Evolutionary conservation across 768 basidiomycete genomes (phyloP), one percentile per base, ranked within the genome.

Genomic region (Xerocomellus amylosporus): DNA sequence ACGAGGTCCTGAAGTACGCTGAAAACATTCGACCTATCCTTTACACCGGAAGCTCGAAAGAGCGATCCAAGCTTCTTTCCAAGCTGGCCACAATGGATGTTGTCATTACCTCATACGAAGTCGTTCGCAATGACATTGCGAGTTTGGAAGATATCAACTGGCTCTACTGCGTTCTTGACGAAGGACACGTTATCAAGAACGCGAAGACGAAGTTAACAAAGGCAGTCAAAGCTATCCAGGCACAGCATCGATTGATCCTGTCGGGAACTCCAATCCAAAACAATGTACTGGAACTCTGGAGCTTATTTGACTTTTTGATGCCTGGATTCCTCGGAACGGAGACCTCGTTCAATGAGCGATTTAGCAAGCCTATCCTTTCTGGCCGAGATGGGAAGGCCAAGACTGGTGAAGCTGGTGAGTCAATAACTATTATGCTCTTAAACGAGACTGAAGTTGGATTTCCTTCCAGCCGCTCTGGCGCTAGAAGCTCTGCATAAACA

Each of bases 221-320:
- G 69, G 94, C 97, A 1, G 91, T 98, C 64, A 99, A 99, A 71
- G 82, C 78, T 54, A 81, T 98, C 42, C 83, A 82, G 51, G 92
- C 96, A 1, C 87, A 94, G 54, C 97, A 99, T 73, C 87, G 97
- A 22, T 78, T 99, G 20, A 90, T 99, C 65, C 77, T 99, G 3
- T 97, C 94, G 0, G 97, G 97, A 36, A 99, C 97, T 7, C 97
- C 97, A 0, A 98, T 99, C 54, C 97, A 99, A 74, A 99, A 99
- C 70, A 98, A 99, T 67, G 94, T 99, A 2, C 77, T 99, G 46
- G 97, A 99, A 68, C 75, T 99, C 2, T 99, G 97, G 97, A 97
- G 93, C 71, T 75, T 99, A 41, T 99, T 99, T 71, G 97, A 99
- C 73, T 99, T 98, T 75, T 75, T 99, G 60, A 99, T 99, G 97